phyloP scores from a whole-genome alignment of 805 yeast species.

The Saccharomycopsis javanensis region DNA sequence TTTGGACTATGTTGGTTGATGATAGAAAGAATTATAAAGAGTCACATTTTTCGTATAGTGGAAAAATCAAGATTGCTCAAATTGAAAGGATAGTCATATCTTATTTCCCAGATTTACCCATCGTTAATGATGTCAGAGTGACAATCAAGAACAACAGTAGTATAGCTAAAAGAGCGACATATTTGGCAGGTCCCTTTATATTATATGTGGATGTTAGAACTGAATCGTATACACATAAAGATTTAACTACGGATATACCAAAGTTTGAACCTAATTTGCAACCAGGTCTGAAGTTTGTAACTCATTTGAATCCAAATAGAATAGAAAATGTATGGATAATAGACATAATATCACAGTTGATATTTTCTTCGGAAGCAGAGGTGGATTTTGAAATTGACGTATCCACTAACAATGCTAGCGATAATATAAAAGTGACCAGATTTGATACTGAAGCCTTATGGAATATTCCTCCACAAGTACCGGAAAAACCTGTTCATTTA shows the following conservation, averaged over 20 bases:
- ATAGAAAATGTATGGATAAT: conserved; percentile 55
- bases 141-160: background rate
- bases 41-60: background rate
- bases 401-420: conserved; percentile 25
- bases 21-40: background rate
- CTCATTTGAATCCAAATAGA: conserved; percentile 55
- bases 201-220: conserved; percentile 61
- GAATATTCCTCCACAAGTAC: conserved; percentile 47
- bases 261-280: conserved; percentile 58
- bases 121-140: background rate
- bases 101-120: conserved; percentile 24
- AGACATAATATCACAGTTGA: conserved; percentile 61
- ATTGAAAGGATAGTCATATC: conserved; percentile 45
- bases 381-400: conserved; percentile 54
- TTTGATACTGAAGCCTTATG: conserved; percentile 58
- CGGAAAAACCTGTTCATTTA: conserved; percentile 43
- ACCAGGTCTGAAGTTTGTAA: conserved; percentile 55
- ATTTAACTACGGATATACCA: conserved; percentile 71
- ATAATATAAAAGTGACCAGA: conserved; percentile 32
- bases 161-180: conserved; percentile 58
- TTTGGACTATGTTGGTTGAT: background rate
- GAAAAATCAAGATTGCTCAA: conserved; percentile 37
- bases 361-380: conserved; percentile 53
- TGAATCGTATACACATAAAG: conserved; percentile 42
- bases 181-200: conserved; percentile 67